phyloP scores from a whole-genome alignment of 345 rosid species.

The Heritiera littoralis region DNA sequence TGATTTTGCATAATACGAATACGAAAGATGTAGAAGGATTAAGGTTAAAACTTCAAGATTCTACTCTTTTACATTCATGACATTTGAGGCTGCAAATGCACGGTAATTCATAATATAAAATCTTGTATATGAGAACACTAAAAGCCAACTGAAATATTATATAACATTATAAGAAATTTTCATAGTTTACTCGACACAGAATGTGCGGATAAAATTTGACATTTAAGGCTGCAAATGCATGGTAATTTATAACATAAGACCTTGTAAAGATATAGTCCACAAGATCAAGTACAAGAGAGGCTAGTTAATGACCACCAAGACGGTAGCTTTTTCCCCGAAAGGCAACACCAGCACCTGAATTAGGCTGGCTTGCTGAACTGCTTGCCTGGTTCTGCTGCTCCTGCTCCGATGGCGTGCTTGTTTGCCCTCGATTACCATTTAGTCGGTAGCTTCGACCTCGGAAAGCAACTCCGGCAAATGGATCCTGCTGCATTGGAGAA shows the following conservation, averaged over 20 bases:
- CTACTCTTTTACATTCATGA: neutral
- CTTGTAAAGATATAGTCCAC: neutral
- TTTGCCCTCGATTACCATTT: conserved; percentile 1
- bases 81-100: neutral
- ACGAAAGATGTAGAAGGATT: too few relatives aligned
- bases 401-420: neutral
- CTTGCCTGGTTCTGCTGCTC: neutral
- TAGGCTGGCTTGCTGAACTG: conserved; percentile 11
- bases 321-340: conserved; percentile 49
- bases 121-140: neutral
- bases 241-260: neutral
- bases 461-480: conserved; percentile 18
- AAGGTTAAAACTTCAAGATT: neutral
- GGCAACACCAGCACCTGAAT: conserved; percentile 34
- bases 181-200: too few relatives aligned
- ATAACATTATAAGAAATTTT: too few relatives aligned
- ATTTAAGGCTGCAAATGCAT: neutral
- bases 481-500: conserved; percentile 15
- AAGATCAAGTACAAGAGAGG: neutral
- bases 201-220: too few relatives aligned
- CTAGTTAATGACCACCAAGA: conserved; percentile 16
- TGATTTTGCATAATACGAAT: too few relatives aligned
- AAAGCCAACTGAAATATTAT: too few relatives aligned
- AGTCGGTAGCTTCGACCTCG: conserved; percentile 54
- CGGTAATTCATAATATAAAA: neutral